These are phyloP conservation scores for Mycena alexandri DNA, from an alignment of 768 basidiomycete genomes.

Conservation along the genomic window DNA sequence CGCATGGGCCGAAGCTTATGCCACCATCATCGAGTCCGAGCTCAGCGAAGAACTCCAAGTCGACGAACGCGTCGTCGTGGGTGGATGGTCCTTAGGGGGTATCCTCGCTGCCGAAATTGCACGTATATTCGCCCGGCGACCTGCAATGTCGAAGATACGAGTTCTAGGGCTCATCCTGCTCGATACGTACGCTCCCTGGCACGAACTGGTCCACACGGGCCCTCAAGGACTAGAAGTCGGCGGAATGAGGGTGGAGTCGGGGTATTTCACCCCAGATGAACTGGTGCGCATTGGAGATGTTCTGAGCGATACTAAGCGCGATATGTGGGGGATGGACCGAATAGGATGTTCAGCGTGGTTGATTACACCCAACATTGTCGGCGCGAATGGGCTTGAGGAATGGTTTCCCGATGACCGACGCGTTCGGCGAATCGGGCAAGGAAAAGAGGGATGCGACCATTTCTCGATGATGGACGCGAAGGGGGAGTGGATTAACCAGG, in stretches of 20 bases:
- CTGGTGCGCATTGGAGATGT: constrained; percentile 8
- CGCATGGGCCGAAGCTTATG: constrained; percentile 23
- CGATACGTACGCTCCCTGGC: constrained; percentile 25
- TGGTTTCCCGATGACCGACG: constrained; percentile 15
- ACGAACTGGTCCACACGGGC: neutral
- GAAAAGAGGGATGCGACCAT: constrained; percentile 6
- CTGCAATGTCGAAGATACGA: neutral
- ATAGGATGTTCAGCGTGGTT: constrained; percentile 18
- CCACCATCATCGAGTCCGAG: constrained; percentile 21
- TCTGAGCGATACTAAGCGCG: neutral
- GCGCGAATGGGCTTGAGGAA: constrained; percentile 21
- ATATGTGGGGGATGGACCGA: constrained; percentile 13
- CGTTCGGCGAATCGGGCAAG: constrained; percentile 23
- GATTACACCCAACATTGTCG: constrained; percentile 17
- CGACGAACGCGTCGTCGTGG: constrained; percentile 25
- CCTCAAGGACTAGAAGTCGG: constrained; percentile 21
- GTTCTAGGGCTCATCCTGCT: constrained; percentile 16
- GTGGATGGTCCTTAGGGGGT: constrained; percentile 25
- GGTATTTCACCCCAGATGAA: constrained; percentile 20
- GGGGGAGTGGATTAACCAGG: neutral
- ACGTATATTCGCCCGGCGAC: constrained; percentile 18
- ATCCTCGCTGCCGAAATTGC: constrained; percentile 26
- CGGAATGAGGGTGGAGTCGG: constrained; percentile 14
- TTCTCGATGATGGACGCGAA: constrained; percentile 27
- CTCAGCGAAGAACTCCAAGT: constrained; percentile 6